A percentile compares a stretch with the other conserved stretches of the same genome.
These are phyloP conservation scores for Penicillium sp. DNA, from an alignment of 2,329 filamentous ascomycete species.

Conservation along the genomic window DNA sequence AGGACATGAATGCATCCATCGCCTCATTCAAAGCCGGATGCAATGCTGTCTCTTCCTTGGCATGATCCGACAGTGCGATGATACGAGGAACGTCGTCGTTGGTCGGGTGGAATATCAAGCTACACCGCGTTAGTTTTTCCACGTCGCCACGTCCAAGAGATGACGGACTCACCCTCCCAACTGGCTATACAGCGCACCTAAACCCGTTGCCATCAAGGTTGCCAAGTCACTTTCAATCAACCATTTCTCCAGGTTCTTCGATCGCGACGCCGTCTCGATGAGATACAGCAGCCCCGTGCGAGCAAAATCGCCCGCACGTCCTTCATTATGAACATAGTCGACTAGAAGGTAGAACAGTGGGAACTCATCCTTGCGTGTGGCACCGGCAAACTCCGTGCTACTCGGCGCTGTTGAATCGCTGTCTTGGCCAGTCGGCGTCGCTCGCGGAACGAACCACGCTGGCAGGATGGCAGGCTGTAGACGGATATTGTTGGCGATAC, in stretches of 20 bases:
- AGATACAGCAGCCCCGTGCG: constrained; percentile 92
- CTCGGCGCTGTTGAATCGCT: constrained; percentile 47
- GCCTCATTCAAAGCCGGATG: constrained; percentile 83
- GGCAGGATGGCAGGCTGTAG: constrained; percentile 82
- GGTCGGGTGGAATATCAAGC: constrained; percentile 75
- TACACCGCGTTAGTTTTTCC: constrained; percentile 52
- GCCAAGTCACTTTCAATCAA: constrained; percentile 95
- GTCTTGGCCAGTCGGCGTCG: constrained; percentile 38
- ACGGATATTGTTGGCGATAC: constrained; percentile 93
- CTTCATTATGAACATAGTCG: constrained; percentile 95
- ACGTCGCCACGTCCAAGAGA: constrained; percentile 57
- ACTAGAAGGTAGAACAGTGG: constrained; percentile 94
- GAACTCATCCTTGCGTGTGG: constrained; percentile 88
- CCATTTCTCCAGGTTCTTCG: constrained; percentile 85
- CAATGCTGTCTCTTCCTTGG: constrained; percentile 71
- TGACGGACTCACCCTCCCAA: constrained; percentile 56
- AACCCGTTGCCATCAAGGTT: constrained; percentile 92
- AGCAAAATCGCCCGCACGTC: constrained; percentile 92
- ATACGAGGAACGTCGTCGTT: constrained; percentile 74
- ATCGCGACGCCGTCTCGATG: constrained; percentile 87
- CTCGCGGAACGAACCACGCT: constrained; percentile 80
- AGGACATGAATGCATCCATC: constrained; percentile 89
- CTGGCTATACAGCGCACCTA: constrained; percentile 76
- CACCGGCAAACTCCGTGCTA: constrained; percentile 74
- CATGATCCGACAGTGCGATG: constrained; percentile 85